These are phyloP conservation scores for Trichopus zeylanicus DNA, from an alignment of 116 monocot genomes.

Conservation along the genomic window DNA sequence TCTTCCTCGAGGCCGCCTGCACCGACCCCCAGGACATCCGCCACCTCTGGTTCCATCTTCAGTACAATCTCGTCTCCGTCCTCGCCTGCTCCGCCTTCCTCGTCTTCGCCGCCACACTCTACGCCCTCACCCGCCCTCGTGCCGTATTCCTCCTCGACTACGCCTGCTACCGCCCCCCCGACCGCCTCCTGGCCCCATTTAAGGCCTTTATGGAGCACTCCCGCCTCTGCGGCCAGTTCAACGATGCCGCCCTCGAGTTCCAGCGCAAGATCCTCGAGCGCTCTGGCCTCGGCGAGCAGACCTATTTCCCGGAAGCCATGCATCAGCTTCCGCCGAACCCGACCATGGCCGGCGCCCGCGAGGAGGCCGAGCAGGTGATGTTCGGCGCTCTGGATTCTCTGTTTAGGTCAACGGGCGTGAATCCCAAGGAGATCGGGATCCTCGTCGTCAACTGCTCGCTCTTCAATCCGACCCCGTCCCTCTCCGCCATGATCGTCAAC, in stretches of 20 bases:
- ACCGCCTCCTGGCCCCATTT: background rate
- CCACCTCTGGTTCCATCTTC: conserved; percentile 16
- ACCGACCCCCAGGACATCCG: conserved; percentile 20
- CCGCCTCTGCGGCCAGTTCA: conserved; percentile 12
- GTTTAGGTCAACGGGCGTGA: conserved; percentile 17
- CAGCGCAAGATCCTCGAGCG: conserved; percentile 33
- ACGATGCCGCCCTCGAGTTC: conserved; percentile 19
- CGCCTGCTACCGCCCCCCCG: conserved; percentile 26
- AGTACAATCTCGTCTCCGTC: conserved; percentile 26
- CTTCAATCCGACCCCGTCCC: conserved; percentile 56
- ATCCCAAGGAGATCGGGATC: conserved; percentile 38
- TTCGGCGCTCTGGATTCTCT: conserved; percentile 29
- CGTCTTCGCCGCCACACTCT: conserved; percentile 23
- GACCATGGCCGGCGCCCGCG: conserved; percentile 24
- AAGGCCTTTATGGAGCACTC: conserved; percentile 17
- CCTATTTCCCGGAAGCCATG: conserved; percentile 19
- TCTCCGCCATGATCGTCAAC: conserved; percentile 46
- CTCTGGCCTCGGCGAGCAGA: conserved; percentile 36
- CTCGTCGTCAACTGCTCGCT: conserved; percentile 55
- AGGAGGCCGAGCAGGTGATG: conserved; percentile 34
- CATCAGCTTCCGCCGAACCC: conserved; percentile 22
- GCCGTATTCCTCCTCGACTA: conserved; percentile 33
- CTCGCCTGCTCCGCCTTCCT: conserved; percentile 12
- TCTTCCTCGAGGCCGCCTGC: conserved; percentile 11
- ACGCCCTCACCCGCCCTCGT: conserved; percentile 18